These are phyloP conservation scores for Basipetospora chlamydospora DNA, from an alignment of 2,329 filamentous ascomycete species.

Conservation along the genomic window DNA sequence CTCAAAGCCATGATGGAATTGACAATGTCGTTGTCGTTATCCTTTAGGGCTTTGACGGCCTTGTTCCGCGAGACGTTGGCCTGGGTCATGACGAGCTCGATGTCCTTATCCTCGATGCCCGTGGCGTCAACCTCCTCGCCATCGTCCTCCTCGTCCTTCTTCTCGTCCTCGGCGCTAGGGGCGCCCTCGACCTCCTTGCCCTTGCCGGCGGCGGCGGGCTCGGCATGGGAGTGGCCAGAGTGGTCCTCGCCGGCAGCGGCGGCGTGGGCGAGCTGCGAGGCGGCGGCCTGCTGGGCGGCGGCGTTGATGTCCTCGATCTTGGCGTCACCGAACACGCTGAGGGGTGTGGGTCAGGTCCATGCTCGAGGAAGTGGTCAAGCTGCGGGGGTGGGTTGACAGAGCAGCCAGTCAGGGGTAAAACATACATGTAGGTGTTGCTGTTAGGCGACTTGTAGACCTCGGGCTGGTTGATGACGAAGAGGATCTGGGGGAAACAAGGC, in stretches of 20 bases:
- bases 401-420: slow-evolving; percentile 8
- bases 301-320: slow-evolving; percentile 99
- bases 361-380: too few species aligned
- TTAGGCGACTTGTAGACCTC: slow-evolving; percentile 99
- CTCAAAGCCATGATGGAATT: slow-evolving; percentile 99
- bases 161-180: slow-evolving; percentile 47
- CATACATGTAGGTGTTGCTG: slow-evolving; percentile 99
- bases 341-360: too few species aligned
- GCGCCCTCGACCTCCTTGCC: slow-evolving; percentile 34
- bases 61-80: slow-evolving; percentile 95
- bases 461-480: slow-evolving; percentile 99
- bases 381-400: background rate
- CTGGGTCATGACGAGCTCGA: slow-evolving; percentile 97
- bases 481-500: slow-evolving; percentile 56
- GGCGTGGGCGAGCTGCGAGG: slow-evolving; percentile 78
- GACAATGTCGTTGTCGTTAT: slow-evolving; percentile 99
- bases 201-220: slow-evolving; percentile 42
- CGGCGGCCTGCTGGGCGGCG: slow-evolving; percentile 87
- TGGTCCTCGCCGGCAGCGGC: slow-evolving; percentile 49
- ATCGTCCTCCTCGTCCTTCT: slow-evolving; percentile 80
- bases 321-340: slow-evolving; percentile 95
- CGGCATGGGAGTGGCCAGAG: slow-evolving; percentile 57
- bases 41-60: slow-evolving; percentile 94
- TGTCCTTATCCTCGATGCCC: slow-evolving; percentile 96
- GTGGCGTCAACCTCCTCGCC: slow-evolving; percentile 90